Base-by-base conservation (phyloP, 1,139 yeast genomes). In the Candida tetrigidarum region DNA sequence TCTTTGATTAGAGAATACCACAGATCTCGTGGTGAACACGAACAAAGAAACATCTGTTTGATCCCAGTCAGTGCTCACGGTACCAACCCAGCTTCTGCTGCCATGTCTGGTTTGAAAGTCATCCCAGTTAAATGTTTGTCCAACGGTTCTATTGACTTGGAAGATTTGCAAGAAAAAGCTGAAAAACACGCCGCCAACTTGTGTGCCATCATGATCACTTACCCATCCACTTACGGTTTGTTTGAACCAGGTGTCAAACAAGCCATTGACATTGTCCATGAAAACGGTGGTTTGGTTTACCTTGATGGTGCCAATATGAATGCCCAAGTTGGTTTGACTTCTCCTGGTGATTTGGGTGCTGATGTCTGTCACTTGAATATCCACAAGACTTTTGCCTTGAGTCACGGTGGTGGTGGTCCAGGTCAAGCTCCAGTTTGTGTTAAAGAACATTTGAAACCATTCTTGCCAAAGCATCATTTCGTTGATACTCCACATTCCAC, bases 361-460 rank as follows among this genome's bases (percentile, higher is more conserved):
- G 99, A 93, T 69, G 98, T 93, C 38, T 93, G 99, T 69, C 99
- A 93, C 63, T 79, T 93, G 71, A 93, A 93, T 65, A 77, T 93
- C 62, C 99, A 93, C 76, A 93, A 93, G 73, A 93, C 99, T 1
- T 93, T 93, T 74, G 93, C 98, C 41, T 91, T 93, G 62, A 96
- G 97, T 50, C 99, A 93, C 64, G 99, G 99, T 60, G 99, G 99
- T 61, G 99, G 99, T 64, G 99, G 99, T 41, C 99, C 99, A 37
- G 99, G 98, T 59, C 96, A 92, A 63, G 99, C 97, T 9, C 98
- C 99, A 47, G 95, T 93, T 50, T 91, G 98, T 77, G 98, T 92
- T 51, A 86, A 85, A 59, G 72, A 77, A 47, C 97, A 91, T 65
- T 75, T 93, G 60, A 80, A 78, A 41, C 91, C 92, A 46, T 91